Evolutionary conservation across 169 alveolate genomes (phyloP).

Genomic region (Neospora caninum): DNA sequence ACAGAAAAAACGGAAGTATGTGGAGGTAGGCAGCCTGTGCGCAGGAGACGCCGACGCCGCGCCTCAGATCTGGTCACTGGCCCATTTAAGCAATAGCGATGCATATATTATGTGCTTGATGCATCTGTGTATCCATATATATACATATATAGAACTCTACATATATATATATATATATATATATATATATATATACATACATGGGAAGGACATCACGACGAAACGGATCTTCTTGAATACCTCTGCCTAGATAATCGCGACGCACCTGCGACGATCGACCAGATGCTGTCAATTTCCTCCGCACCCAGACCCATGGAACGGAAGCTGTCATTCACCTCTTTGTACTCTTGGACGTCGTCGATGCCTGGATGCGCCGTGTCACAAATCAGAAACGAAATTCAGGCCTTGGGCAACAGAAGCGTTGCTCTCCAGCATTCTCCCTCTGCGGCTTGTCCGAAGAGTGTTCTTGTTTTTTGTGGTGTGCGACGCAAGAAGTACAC

Average conservation of each 20-base stretch:
- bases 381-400: neutral
- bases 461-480: too few species aligned
- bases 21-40: too few species aligned
- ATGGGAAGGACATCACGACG: neutral
- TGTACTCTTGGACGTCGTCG: slow-evolving; percentile 93
- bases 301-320: slow-evolving; percentile 87
- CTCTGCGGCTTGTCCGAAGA: too few species aligned
- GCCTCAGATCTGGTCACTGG: too few species aligned
- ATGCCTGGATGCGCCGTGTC: slow-evolving; percentile 52
- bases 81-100: too few species aligned
- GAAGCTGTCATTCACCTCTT: slow-evolving; percentile 89
- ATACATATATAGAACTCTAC: neutral
- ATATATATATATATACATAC: neutral
- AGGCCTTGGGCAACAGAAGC: too few species aligned
- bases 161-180: neutral
- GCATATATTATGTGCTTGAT: neutral
- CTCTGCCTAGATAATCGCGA: neutral
- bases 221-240: too few species aligned
- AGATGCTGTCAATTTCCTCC: slow-evolving; percentile 84
- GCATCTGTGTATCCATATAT: neutral
- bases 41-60: too few species aligned
- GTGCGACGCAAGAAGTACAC: too few species aligned
- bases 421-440: too few species aligned
- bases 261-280: slow-evolving; percentile 85
- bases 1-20: too few species aligned